Conservation (phyloP, 768 basidiomycete species). For the Fomitopsis pulvina region DNA sequence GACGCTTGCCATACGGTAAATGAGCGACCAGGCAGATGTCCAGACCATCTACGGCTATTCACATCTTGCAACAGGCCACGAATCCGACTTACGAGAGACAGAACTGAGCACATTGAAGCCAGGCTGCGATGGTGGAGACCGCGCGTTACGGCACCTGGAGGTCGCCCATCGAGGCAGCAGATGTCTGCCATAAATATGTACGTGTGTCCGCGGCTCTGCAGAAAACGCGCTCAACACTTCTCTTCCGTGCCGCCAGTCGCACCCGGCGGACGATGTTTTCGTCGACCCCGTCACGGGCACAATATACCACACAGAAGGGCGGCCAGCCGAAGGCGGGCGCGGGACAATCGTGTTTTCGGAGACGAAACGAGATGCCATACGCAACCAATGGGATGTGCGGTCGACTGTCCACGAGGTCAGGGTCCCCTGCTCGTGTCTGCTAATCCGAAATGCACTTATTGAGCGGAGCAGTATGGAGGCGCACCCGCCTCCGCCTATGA, state of each 20-base stretch:
- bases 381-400: slow-evolving; percentile 46
- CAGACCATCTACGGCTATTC: too few relatives aligned
- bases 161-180: neutral
- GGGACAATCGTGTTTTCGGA: slow-evolving; percentile 49
- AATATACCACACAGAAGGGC: slow-evolving; percentile 52
- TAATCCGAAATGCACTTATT: neutral
- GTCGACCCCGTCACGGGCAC: slow-evolving; percentile 43
- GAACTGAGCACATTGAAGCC: too few relatives aligned
- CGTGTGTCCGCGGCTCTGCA: neutral
- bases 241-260: neutral
- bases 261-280: slow-evolving; percentile 31
- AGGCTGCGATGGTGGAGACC: neutral
- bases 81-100: too few relatives aligned
- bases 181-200: neutral
- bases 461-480: slow-evolving; percentile 47
- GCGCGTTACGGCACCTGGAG: neutral
- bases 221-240: neutral
- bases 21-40: too few relatives aligned
- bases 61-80: too few relatives aligned
- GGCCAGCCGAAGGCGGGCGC: slow-evolving; percentile 52
- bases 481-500: slow-evolving; percentile 47
- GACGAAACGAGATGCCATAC: slow-evolving; percentile 44
- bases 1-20: too few relatives aligned
- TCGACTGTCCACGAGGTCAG: slow-evolving; percentile 50
- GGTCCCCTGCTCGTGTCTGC: neutral